Evolutionary conservation across 192 early-diverging fungal species (phyloP).

Genomic region (Rhizoclosmatium globosum): DNA sequence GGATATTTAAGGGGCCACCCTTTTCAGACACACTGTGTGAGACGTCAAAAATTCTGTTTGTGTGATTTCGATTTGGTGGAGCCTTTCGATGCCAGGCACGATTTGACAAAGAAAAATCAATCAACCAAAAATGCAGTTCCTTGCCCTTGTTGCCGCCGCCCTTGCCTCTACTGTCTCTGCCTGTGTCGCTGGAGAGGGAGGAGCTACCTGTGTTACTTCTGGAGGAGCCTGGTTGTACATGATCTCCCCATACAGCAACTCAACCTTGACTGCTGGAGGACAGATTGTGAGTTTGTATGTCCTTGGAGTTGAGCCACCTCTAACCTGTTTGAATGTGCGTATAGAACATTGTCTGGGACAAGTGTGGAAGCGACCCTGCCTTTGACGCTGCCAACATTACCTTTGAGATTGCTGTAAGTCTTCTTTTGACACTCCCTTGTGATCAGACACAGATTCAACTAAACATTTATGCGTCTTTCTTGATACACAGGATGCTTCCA

Average conservation of each 20-base stretch:
- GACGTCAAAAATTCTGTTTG: no score
- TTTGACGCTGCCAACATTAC: background rate
- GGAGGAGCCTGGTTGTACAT: background rate
- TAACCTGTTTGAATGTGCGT: no score
- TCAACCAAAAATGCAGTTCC: no score
- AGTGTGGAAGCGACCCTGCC: background rate
- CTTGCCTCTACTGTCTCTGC: background rate
- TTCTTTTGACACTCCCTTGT: background rate
- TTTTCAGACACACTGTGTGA: no score
- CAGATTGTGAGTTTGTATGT: background rate
- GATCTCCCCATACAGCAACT: background rate
- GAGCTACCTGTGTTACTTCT: background rate
- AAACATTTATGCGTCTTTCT: background rate
- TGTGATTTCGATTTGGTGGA: no score
- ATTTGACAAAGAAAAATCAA: no score
- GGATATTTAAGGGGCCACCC: no score
- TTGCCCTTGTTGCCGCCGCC: background rate
- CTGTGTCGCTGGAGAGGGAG: background rate
- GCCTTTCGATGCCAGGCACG: no score
- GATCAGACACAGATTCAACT: background rate
- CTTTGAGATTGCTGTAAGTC: constrained; percentile 16
- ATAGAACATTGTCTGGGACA: background rate
- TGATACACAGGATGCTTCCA: background rate
- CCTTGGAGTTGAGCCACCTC: background rate
- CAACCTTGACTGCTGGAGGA: background rate